Percentiles rank a stretch among this genome's conserved stretches.
phyloP scores from a whole-genome alignment of 202 grass and related monocot genomes.

The Digitaria exilis region DNA sequence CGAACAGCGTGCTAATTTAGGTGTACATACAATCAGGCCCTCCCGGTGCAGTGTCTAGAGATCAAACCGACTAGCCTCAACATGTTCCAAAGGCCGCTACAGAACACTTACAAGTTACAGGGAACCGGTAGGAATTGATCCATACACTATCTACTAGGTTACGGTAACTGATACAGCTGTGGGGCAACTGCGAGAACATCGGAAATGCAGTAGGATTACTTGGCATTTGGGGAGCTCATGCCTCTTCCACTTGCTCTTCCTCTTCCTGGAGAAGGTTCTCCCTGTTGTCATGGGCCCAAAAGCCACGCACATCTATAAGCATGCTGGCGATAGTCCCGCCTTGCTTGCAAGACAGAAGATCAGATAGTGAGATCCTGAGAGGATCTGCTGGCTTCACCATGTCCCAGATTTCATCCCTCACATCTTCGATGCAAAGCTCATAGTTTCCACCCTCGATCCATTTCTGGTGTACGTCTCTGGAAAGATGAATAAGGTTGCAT shows the following conservation, averaged over 20 bases:
- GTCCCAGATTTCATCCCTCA: conserved; percentile 99
- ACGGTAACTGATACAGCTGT: neutral
- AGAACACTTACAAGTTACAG: neutral
- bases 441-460: conserved; percentile 99
- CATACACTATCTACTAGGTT: conserved; percentile 28
- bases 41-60: neutral
- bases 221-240: conserved; percentile 26
- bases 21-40: conserved; percentile 4
- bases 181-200: neutral
- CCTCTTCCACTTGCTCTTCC: conserved; percentile 96
- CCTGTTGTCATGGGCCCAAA: conserved; percentile 99
- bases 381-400: conserved; percentile 92
- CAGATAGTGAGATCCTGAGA: conserved; percentile 62
- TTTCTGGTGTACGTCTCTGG: conserved; percentile 98
- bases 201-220: neutral
- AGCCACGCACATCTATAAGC: conserved; percentile 96
- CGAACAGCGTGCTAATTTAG: neutral
- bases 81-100: neutral
- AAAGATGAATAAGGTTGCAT: conserved; percentile 25
- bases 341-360: conserved; percentile 96
- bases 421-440: conserved; percentile 96
- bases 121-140: neutral
- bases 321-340: conserved; percentile 93
- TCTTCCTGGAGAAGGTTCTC: conserved; percentile 99
- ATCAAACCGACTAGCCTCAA: neutral